These are phyloP conservation scores for Cercophora newfieldiana DNA, from an alignment of 495 filamentous ascomycete genomes.

Conservation along the genomic window DNA sequence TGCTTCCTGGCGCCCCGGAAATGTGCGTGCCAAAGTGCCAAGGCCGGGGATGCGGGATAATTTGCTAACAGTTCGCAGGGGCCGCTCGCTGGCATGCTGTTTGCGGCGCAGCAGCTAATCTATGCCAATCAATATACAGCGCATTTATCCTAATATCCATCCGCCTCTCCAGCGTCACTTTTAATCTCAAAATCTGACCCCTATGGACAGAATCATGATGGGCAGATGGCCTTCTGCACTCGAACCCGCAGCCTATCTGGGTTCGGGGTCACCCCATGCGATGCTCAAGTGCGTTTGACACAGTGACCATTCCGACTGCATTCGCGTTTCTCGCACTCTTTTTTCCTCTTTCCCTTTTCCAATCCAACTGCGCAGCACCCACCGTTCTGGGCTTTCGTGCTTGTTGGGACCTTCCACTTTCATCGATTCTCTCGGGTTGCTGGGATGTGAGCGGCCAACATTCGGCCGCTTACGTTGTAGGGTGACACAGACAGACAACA, in stretches of 20 bases:
- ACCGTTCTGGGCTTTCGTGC: not conserved
- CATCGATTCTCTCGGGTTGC: not conserved
- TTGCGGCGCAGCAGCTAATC: conserved; percentile 14
- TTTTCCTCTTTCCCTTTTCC: not conserved
- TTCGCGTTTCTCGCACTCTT: not conserved
- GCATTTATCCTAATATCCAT: conserved; percentile 34
- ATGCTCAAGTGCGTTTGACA: not conserved
- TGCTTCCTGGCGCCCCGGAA: not conserved
- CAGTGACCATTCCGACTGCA: not conserved
- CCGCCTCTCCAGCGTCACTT: conserved; percentile 9
- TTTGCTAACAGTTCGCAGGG: conserved; percentile 3
- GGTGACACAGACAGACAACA: not conserved
- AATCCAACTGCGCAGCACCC: no score
- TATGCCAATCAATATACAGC: conserved; percentile 1
- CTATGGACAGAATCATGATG: conserved; percentile 14
- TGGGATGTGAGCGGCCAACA: not conserved
- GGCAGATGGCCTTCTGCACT: conserved; percentile 5
- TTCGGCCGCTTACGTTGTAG: not conserved
- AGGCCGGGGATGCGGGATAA: conserved; percentile 9
- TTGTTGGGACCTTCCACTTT: not conserved
- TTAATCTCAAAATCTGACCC: conserved; percentile 21
- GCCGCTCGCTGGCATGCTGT: not conserved
- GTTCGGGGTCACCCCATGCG: not conserved
- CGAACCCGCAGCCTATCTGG: not conserved
- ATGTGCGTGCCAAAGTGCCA: not conserved